These are phyloP conservation scores for Quercus variabilis DNA, from an alignment of 306 rosid species.

Conservation along the genomic window DNA sequence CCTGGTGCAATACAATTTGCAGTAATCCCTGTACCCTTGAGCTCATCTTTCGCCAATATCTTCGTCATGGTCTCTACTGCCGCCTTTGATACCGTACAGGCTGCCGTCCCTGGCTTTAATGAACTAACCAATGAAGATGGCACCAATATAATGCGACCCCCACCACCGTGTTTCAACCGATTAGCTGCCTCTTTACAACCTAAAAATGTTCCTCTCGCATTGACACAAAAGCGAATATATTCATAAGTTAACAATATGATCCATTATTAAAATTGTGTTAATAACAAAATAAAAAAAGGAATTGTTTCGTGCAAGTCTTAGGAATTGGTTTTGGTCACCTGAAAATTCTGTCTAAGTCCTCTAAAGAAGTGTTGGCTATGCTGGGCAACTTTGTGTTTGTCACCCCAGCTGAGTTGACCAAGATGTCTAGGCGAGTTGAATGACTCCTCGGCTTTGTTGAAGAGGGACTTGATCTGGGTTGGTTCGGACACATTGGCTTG, in stretches of 20 bases:
- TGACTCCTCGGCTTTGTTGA: constrained; percentile 30
- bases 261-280: no score
- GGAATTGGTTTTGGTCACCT: no score
- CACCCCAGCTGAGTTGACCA: constrained; percentile 41
- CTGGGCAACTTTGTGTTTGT: constrained; percentile 32
- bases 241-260: no score
- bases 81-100: constrained; percentile 44
- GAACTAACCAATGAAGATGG: constrained; percentile 21
- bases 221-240: constrained; percentile 18
- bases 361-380: constrained; percentile 18
- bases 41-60: constrained; percentile 44
- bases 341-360: no score
- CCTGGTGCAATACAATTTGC: constrained; percentile 51
- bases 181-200: constrained; percentile 30
- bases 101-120: constrained; percentile 25
- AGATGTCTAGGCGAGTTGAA: constrained; percentile 23
- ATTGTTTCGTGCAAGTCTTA: no score
- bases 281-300: no score
- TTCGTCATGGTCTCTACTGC: constrained; percentile 49
- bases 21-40: constrained; percentile 37
- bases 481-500: constrained; percentile 39
- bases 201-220: constrained; percentile 40
- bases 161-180: constrained; percentile 28
- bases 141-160: constrained; percentile 41
- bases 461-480: constrained; percentile 32